Conservation (phyloP, 148 eudicot genomes). For the Rhododendron ovatum region DNA sequence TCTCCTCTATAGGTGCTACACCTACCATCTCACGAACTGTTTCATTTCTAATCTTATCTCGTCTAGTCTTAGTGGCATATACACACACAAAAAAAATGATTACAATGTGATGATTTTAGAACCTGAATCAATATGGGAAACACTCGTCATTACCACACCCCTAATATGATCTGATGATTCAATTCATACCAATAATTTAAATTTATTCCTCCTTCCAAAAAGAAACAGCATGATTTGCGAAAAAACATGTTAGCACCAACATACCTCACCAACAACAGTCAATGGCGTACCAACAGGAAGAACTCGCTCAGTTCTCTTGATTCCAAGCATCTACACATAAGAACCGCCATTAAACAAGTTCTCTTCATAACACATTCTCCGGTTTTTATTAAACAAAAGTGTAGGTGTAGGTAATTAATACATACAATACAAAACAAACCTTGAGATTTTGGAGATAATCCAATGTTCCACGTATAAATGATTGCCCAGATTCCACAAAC, state of each 20-base stretch:
- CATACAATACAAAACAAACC: conserved; percentile 31
- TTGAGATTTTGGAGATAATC: conserved; percentile 97
- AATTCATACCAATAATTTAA: neutral
- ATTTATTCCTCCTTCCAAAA: neutral
- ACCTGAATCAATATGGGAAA: neutral
- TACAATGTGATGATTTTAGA: neutral
- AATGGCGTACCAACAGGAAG: conserved; percentile 88
- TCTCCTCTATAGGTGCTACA: too few relatives aligned
- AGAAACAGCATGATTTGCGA: neutral
- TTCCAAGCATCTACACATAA: conserved; percentile 84
- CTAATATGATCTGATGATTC: neutral
- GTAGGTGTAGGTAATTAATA: neutral
- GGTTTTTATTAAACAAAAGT: neutral
- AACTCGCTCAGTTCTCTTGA: conserved; percentile 91
- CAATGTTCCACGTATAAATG: conserved; percentile 82
- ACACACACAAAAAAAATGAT: neutral
- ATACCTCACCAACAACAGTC: conserved; percentile 74
- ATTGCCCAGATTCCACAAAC: conserved; percentile 87
- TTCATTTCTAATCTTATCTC: too few relatives aligned
- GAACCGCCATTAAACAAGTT: conserved; percentile 12
- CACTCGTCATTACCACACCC: neutral
- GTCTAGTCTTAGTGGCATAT: neutral
- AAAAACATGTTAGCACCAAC: neutral
- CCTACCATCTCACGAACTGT: too few relatives aligned
- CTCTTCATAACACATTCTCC: neutral